Evolutionary conservation across 306 rosid genomes (phyloP).

Genomic region (Carpinus viminea): DNA sequence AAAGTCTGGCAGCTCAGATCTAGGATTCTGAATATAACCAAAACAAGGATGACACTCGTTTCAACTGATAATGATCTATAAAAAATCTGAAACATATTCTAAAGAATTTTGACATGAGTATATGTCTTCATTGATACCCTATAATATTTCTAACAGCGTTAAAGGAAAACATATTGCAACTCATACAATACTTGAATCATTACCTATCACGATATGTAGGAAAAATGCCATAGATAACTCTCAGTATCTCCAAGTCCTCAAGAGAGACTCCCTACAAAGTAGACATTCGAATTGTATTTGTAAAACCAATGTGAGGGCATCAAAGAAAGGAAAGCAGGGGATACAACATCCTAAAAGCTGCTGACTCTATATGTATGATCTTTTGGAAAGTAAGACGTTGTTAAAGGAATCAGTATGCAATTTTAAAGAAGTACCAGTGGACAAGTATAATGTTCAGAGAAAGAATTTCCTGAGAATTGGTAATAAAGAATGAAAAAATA

Average conservation of each 20-base stretch:
- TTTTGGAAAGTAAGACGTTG: neutral
- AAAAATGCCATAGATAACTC: conserved; percentile 84
- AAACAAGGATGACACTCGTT: neutral
- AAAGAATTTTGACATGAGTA: neutral
- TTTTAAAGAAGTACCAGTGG: neutral
- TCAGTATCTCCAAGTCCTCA: conserved; percentile 70
- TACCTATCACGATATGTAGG: conserved; percentile 91
- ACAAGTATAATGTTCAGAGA: neutral
- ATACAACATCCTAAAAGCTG: neutral
- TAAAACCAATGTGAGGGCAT: neutral
- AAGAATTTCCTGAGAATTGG: neutral
- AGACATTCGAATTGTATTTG: conserved; percentile 11
- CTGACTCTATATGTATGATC: neutral
- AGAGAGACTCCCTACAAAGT: conserved; percentile 74
- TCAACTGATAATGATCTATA: neutral
- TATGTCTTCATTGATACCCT: neutral
- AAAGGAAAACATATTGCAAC: conserved; percentile 14
- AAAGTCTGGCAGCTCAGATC: neutral
- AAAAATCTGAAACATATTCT: neutral
- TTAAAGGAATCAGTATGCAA: neutral
- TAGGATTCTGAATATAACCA: neutral
- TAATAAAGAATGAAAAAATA: neutral
- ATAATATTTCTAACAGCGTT: neutral
- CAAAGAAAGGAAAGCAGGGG: neutral
- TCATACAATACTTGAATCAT: conserved; percentile 21